Conservation (phyloP, 108 stramenopile species). For the Stephanodiscus triporus region DNA sequence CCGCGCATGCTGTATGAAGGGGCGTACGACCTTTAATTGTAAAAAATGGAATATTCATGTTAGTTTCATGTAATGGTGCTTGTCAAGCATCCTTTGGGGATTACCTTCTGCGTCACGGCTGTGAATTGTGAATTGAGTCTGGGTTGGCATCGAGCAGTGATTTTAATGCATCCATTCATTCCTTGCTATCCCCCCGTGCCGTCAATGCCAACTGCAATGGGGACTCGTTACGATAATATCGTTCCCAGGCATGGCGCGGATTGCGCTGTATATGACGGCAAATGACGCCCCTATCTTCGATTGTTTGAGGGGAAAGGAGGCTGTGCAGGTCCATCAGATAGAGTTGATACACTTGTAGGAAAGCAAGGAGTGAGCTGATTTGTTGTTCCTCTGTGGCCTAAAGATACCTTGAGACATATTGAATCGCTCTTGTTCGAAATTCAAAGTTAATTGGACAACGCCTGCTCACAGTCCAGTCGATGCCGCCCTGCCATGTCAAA, state of each 20-base stretch:
- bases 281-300: slow-evolving; percentile 19
- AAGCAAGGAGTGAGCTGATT: no score
- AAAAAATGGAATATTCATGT: not conserved
- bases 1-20: slow-evolving; percentile 39
- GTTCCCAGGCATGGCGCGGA: slow-evolving; percentile 16
- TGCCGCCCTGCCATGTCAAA: no score
- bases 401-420: no score
- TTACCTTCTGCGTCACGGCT: slow-evolving; percentile 27
- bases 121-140: slow-evolving; percentile 5
- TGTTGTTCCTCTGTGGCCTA: no score
- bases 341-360: no score
- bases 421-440: no score
- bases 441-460: no score
- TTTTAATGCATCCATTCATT: slow-evolving; percentile 31
- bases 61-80: not conserved
- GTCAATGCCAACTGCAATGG: slow-evolving; percentile 24
- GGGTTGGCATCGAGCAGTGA: slow-evolving; percentile 27
- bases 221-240: slow-evolving; percentile 32
- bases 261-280: slow-evolving; percentile 14
- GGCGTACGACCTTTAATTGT: slow-evolving; percentile 27
- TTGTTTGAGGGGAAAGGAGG: slow-evolving; percentile 20
- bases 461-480: no score
- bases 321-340: slow-evolving; percentile 20
- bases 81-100: not conserved
- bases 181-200: slow-evolving; percentile 12